Percentiles rank a stretch among this genome's conserved stretches.
Conservation (phyloP, 2,329 filamentous ascomycete species). For the Graphiopsis chlorocephala region DNA sequence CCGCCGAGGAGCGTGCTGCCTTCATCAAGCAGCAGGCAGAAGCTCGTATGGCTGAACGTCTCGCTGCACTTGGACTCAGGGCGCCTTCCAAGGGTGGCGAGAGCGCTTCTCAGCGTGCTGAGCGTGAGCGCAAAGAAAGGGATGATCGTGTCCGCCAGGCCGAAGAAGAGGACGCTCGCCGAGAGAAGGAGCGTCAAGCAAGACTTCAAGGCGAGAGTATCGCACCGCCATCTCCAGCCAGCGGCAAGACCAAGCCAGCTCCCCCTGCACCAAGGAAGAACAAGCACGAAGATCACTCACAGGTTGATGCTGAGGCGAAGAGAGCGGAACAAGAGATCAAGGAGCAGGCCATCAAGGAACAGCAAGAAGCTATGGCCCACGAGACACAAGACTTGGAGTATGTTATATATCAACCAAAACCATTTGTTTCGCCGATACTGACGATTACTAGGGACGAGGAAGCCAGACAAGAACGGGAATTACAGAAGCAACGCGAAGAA, state of each 20-base stretch:
- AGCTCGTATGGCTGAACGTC: constrained; percentile 91
- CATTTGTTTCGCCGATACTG: constrained; percentile 22
- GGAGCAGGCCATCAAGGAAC: constrained; percentile 59
- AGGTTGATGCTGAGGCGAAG: constrained; percentile 56
- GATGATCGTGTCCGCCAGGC: constrained; percentile 84
- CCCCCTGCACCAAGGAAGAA: constrained; percentile 74
- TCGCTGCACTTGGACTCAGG: constrained; percentile 90
- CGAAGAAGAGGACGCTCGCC: constrained; percentile 87
- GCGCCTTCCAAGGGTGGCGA: constrained; percentile 74
- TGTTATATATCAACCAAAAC: constrained; percentile 43
- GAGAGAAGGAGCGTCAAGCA: constrained; percentile 82
- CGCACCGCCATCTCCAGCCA: constrained; percentile 53
- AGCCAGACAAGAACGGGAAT: constrained; percentile 72
- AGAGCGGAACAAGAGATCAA: constrained; percentile 56
- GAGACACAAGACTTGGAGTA: constrained; percentile 80
- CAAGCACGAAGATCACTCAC: constrained; percentile 49
- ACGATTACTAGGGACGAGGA: constrained; percentile 63
- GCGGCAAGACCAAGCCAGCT: constrained; percentile 48
- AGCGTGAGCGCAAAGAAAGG: constrained; percentile 82
- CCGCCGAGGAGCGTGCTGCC: constrained; percentile 87
- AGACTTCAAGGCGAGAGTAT: constrained; percentile 75
- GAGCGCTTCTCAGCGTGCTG: constrained; percentile 75
- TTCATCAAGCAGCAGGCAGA: constrained; percentile 98
- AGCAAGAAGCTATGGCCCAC: constrained; percentile 72
- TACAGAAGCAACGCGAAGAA: constrained; percentile 75